Percentiles rank a stretch among this genome's conserved stretches.
Conservation (phyloP, 306 rosid species). For the Gynostemma pentaphyllum region DNA sequence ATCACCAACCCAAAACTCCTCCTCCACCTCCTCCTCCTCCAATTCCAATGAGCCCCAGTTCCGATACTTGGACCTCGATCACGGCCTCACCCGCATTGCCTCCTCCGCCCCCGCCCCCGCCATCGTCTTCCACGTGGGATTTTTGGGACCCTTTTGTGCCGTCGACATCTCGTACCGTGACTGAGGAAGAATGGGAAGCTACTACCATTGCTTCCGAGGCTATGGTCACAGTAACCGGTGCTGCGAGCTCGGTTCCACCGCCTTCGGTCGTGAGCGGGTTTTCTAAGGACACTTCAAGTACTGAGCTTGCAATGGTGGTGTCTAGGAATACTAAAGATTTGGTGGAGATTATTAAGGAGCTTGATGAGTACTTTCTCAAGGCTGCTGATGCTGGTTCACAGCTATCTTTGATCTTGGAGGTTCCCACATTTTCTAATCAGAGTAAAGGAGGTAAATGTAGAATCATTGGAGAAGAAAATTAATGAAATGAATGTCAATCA, state of each 20-base stretch:
- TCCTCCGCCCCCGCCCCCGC: constrained; percentile 51
- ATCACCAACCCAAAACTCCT: constrained; percentile 28
- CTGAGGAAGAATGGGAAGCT: constrained; percentile 82
- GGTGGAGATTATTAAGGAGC: constrained; percentile 74
- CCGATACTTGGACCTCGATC: constrained; percentile 72
- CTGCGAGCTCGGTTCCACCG: constrained; percentile 45
- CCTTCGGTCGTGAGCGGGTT: constrained; percentile 49
- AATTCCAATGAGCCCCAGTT: constrained; percentile 52
- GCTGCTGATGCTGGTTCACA: constrained; percentile 84
- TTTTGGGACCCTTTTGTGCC: constrained; percentile 96
- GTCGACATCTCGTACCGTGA: constrained; percentile 38
- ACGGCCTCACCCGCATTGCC: constrained; percentile 56
- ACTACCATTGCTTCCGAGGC: constrained; percentile 53
- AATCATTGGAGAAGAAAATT: not conserved
- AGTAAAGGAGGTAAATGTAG: constrained; percentile 46
- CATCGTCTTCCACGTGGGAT: constrained; percentile 74
- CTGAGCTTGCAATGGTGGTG: constrained; percentile 77
- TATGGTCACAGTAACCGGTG: constrained; percentile 30
- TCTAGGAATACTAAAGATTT: constrained; percentile 70
- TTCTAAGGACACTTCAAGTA: constrained; percentile 42
- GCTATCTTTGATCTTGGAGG: constrained; percentile 61
- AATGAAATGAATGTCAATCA: not conserved
- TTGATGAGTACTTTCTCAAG: constrained; percentile 76
- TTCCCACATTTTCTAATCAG: constrained; percentile 52
- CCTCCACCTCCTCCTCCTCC: constrained; percentile 48